phyloP scores from a whole-genome alignment of 805 yeast genomes.

The Wickerhamomyces sydowiorum region DNA sequence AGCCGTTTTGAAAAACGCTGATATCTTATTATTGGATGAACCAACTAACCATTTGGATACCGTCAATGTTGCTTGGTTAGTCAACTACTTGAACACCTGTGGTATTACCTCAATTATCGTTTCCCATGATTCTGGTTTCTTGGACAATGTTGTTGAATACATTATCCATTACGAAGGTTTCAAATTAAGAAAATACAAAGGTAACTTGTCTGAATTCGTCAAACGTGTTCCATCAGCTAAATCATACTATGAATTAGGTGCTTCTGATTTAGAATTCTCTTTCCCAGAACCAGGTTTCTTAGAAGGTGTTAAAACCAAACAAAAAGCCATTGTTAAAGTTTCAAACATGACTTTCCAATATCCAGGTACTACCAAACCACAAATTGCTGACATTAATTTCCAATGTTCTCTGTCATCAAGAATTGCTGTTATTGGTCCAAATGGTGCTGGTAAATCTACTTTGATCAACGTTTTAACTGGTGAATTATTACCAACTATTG shows the following conservation, averaged over 20 bases:
- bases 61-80: conserved; percentile 99
- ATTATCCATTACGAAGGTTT: conserved; percentile 99
- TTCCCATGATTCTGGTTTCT: conserved; percentile 99
- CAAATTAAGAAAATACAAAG: conserved; percentile 99
- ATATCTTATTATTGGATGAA: conserved; percentile 95
- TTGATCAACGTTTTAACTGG: conserved; percentile 98
- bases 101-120: conserved; percentile 98
- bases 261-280: conserved; percentile 91
- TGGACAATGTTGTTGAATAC: conserved; percentile 95
- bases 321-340: conserved; percentile 99
- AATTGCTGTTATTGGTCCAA: conserved; percentile 99
- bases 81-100: conserved; percentile 97
- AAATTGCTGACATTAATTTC: conserved; percentile 86
- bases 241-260: conserved; percentile 98
- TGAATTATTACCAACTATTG: conserved; percentile 95
- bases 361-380: conserved; percentile 98
- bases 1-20: conserved; percentile 98
- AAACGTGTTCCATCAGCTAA: conserved; percentile 98
- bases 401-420: conserved; percentile 99
- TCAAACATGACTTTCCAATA: conserved; percentile 97
- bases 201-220: conserved; percentile 98
- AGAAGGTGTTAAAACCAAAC: conserved; percentile 99
- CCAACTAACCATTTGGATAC: conserved; percentile 99
- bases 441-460: conserved; percentile 99
- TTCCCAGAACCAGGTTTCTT: conserved; percentile 99